A percentile compares a stretch with the other conserved stretches of the same genome.
Conservation (phyloP, 345 rosid species). For the Citrus inodora region DNA sequence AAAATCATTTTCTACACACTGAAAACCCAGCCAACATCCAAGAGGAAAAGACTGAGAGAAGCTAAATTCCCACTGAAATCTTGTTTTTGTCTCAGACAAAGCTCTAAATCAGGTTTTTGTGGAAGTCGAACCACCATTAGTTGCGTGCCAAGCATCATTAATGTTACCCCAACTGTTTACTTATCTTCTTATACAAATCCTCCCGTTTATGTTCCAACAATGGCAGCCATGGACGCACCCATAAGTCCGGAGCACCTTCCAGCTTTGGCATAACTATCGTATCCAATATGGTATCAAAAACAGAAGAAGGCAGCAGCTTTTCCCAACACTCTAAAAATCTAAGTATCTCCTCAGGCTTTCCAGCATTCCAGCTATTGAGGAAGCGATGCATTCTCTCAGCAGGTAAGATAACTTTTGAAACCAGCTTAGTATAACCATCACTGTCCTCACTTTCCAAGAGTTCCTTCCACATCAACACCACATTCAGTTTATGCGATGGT, state of each 20-base stretch:
- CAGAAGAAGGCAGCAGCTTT: background rate
- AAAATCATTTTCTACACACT: too few species aligned
- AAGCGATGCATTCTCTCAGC: constrained; percentile 75
- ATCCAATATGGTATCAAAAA: background rate
- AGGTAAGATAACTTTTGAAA: constrained; percentile 80
- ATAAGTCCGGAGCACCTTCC: background rate
- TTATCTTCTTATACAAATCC: background rate
- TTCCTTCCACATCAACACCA: background rate
- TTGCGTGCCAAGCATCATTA: too few species aligned
- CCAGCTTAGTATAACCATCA: constrained; percentile 63
- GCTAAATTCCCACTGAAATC: too few species aligned
- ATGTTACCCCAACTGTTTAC: background rate
- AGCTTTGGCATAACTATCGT: background rate
- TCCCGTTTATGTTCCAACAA: background rate
- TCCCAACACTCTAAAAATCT: background rate
- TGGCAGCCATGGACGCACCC: background rate
- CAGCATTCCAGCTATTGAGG: background rate
- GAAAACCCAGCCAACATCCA: too few species aligned
- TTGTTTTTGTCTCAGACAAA: background rate
- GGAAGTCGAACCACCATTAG: background rate
- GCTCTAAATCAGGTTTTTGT: background rate
- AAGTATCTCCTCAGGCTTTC: background rate
- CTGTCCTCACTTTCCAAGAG: constrained; percentile 43
- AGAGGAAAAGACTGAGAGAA: too few species aligned
- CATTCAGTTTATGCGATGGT: constrained; percentile 32